Evolutionary conservation across 176 grass and related monocot genomes (phyloP), one percentile per base, ranked within the genome.

Genomic region (Paspalum vaginatum): DNA sequence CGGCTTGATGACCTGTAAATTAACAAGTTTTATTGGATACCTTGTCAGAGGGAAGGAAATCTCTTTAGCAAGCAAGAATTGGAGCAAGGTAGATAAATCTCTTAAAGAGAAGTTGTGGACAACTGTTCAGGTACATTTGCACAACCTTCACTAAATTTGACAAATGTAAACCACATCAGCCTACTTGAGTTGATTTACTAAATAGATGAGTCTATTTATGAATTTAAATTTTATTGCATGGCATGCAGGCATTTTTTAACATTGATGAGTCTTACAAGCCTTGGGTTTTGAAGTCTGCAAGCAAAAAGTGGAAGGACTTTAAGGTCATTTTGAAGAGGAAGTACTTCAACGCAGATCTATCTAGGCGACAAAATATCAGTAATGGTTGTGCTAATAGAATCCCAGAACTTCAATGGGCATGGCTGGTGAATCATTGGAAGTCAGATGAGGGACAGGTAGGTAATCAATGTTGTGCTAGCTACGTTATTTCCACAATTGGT

Each of bases 261-360:
- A 69, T 69, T 8, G 7, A 69, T 15, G 66, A 69, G 6, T 47
- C 8, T 25, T 69, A 69, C 21, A 69, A 69, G 11, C 11, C 42
- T 25, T 69, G 66, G 66, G 66, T 69, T 6, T 15, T 69, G 42
- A 69, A 46, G 1, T 69, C 43, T 15, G 66, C n/a, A 7, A 48
- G 66, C n/a, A 47, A 69, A 4, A 69, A 69, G 21, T 69, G 66
- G 66, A 69, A 69, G 47, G 66, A 47, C 12, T 69, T 69, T 14
- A 69, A 69, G 12, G 41, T 24, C 4, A 43, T 69, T 5, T 20
- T 69, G 10, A 68, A 68, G 43, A 47, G 21, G n/a, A 69, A 69
- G n/a, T 69, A 47, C 43, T 69, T 24, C 10, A 13, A 69, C 47
- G 5, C 42, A 47, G 2, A 24, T 24, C 47, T 69, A 15, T 69